Evolutionary conservation across 495 filamentous ascomycete species (phyloP).

Genomic region (Astrothelium macrocarpum): DNA sequence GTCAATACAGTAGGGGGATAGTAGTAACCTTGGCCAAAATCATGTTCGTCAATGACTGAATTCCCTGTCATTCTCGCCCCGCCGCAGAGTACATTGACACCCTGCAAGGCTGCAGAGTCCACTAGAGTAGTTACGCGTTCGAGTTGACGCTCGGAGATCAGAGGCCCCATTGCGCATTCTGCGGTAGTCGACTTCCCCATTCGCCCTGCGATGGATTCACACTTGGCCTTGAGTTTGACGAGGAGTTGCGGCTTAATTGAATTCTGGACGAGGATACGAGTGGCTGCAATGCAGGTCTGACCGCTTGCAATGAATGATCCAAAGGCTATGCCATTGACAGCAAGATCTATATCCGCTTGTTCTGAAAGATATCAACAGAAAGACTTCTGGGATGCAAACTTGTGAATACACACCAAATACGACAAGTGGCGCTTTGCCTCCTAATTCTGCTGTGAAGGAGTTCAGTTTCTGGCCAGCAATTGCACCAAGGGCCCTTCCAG

Average conservation of each 20-base stretch:
- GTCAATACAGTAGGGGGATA: slow-evolving; percentile 44
- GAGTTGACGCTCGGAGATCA: slow-evolving; percentile 25
- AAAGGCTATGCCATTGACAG: slow-evolving; percentile 50
- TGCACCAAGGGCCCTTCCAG: slow-evolving; percentile 39
- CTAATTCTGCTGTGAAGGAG: slow-evolving; percentile 49
- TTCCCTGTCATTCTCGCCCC: slow-evolving; percentile 5
- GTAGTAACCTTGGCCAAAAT: slow-evolving; percentile 40
- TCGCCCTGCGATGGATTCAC: slow-evolving; percentile 32
- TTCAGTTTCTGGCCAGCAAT: slow-evolving; percentile 44
- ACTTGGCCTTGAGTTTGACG: slow-evolving; percentile 31
- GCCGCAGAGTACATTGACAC: slow-evolving; percentile 10
- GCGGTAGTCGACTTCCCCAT: slow-evolving; percentile 42
- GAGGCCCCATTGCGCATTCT: slow-evolving; percentile 24
- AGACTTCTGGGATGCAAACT: neutral
- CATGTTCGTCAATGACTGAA: slow-evolving; percentile 6
- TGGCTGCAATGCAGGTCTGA: slow-evolving; percentile 54
- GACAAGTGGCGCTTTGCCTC: slow-evolving; percentile 51
- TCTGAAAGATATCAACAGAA: slow-evolving; percentile 26
- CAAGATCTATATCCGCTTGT: slow-evolving; percentile 40
- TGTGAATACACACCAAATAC: slow-evolving; percentile 19
- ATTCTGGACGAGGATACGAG: slow-evolving; percentile 46
- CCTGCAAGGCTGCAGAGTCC: slow-evolving; percentile 17
- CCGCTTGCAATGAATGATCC: slow-evolving; percentile 52
- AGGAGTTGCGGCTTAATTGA: slow-evolving; percentile 36
- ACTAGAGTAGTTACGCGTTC: slow-evolving; percentile 19